These are phyloP conservation scores for Coniochaeta sp. DNA, from an alignment of 2,329 filamentous ascomycete genomes.

Conservation along the genomic window DNA sequence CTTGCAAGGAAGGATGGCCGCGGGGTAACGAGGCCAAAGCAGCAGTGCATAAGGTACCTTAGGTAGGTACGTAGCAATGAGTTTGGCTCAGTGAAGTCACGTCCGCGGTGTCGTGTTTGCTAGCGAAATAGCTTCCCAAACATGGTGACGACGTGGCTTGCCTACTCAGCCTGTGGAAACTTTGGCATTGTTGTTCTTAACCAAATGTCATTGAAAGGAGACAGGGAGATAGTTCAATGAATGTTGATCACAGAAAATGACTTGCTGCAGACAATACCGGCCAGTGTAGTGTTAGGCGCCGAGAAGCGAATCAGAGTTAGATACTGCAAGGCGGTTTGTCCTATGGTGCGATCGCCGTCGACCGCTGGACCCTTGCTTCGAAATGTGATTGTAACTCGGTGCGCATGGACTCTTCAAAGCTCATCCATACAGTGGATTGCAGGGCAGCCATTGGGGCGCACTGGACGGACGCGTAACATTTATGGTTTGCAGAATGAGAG, in stretches of 20 bases:
- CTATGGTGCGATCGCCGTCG: slow-evolving; percentile 3
- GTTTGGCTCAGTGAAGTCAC: not conserved
- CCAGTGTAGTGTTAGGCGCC: too few relatives aligned
- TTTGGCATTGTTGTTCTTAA: too few relatives aligned
- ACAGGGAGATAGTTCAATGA: too few relatives aligned
- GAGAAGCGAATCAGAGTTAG: slow-evolving; percentile 10
- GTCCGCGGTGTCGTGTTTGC: not conserved
- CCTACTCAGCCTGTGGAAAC: too few relatives aligned
- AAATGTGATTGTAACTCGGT: slow-evolving; percentile 10
- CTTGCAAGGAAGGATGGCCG: not conserved
- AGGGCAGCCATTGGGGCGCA: not conserved
- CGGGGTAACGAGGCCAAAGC: slow-evolving; percentile 1
- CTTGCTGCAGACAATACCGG: not conserved
- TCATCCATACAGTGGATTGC: not conserved
- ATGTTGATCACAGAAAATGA: not conserved
- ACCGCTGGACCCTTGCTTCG: slow-evolving; percentile 7
- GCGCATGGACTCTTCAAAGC: slow-evolving; percentile 7
- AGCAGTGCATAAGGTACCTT: slow-evolving; percentile 1
- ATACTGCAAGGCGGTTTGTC: slow-evolving; percentile 7
- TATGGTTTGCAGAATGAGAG: not conserved
- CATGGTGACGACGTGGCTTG: not conserved
- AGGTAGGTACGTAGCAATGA: not conserved
- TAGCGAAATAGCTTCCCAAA: not conserved
- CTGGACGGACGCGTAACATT: not conserved
- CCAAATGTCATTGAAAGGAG: too few relatives aligned